phyloP scores from a whole-genome alignment of 2,329 filamentous ascomycete genomes.

The Biscogniauxia mediterranea region DNA sequence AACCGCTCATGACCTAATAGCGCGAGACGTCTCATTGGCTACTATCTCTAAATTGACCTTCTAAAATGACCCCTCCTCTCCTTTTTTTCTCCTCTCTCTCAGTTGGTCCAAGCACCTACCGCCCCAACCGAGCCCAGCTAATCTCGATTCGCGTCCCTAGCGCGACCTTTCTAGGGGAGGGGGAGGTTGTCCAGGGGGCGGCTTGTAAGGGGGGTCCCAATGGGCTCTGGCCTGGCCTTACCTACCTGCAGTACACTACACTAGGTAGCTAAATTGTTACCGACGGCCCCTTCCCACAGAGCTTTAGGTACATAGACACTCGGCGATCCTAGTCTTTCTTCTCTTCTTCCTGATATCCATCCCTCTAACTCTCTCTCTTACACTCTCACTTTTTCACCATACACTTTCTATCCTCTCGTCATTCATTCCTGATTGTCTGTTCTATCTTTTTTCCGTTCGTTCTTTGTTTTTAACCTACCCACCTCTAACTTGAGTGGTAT shows the following conservation, averaged over 20 bases:
- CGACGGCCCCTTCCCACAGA: neutral
- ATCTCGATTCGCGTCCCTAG: conserved; percentile 4
- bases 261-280: neutral
- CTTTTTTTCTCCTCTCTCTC: neutral
- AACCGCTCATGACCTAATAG: neutral
- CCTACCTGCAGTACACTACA: too few relatives aligned
- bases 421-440: neutral
- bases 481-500: neutral
- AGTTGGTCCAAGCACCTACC: neutral
- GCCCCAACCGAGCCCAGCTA: neutral
- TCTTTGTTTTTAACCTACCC: neutral
- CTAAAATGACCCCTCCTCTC: neutral
- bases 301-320: neutral
- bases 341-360: neutral
- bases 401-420: neutral
- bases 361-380: neutral
- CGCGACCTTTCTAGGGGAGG: neutral
- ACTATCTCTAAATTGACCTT: neutral
- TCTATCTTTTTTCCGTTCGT: conserved; percentile 1
- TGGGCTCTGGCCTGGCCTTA: neutral
- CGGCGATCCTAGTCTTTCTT: neutral
- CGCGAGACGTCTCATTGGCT: neutral
- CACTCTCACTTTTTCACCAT: neutral
- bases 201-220: neutral
- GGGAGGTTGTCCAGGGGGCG: neutral